Conservation (phyloP, 768 basidiomycete species). For the Austroboletus festivus region DNA sequence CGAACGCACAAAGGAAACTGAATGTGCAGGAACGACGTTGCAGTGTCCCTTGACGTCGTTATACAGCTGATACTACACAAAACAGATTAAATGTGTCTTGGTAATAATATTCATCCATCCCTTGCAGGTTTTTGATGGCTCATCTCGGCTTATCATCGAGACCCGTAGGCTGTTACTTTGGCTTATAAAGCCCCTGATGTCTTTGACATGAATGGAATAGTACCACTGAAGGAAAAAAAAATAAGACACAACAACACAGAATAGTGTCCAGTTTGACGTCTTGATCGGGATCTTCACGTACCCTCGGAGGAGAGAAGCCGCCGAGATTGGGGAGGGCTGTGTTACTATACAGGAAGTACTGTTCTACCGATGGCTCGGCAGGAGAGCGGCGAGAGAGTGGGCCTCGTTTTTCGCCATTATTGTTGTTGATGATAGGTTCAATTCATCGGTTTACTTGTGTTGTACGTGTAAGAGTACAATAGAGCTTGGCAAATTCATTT, state of each 20-base stretch:
- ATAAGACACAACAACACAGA: background rate
- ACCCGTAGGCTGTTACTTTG: background rate
- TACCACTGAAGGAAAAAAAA: background rate
- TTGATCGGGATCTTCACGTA: background rate
- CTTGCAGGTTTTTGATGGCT: background rate
- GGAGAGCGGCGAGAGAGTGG: background rate
- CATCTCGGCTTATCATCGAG: background rate
- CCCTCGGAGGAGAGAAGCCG: background rate
- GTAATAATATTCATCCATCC: no score
- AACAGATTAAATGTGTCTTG: no score
- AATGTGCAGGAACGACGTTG: background rate
- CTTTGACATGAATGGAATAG: background rate
- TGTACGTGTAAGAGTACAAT: background rate
- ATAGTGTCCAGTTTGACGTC: background rate
- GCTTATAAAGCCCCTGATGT: background rate
- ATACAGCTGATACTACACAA: background rate
- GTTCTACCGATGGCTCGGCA: background rate
- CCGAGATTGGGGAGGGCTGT: background rate
- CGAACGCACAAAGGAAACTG: background rate
- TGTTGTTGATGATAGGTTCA: background rate
- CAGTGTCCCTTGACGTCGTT: no score
- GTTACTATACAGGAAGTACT: background rate
- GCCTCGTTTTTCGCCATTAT: background rate
- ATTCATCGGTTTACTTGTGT: background rate
- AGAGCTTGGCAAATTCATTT: background rate